A percentile compares a stretch with the other conserved stretches of the same genome.
Conservation (phyloP, 2,329 filamentous ascomycete genomes). For the Sarocladiaceae sp. region DNA sequence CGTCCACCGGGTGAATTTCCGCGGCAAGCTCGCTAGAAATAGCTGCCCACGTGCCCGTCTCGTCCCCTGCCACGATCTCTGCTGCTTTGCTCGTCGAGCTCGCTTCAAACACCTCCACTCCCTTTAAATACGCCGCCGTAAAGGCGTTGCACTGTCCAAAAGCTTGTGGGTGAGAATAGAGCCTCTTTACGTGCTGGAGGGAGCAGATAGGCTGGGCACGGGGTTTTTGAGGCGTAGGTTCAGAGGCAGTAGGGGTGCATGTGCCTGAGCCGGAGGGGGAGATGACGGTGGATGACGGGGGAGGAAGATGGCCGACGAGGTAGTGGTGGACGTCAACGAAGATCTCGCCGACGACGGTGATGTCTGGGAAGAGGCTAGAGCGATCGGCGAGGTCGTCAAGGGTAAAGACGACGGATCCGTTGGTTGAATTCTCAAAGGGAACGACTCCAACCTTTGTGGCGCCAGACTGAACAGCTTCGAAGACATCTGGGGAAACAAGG, state of each 20-base stretch:
- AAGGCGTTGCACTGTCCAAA: slow-evolving; percentile 86
- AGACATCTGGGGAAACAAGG: slow-evolving; percentile 55
- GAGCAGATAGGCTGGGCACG: slow-evolving; percentile 40
- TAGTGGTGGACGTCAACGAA: slow-evolving; percentile 88
- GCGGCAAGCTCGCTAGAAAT: slow-evolving; percentile 74
- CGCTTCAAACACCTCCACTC: slow-evolving; percentile 74
- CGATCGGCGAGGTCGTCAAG: slow-evolving; percentile 83
- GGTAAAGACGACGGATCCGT: slow-evolving; percentile 85
- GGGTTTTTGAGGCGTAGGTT: slow-evolving; percentile 38
- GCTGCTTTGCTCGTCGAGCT: slow-evolving; percentile 82
- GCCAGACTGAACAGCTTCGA: slow-evolving; percentile 66
- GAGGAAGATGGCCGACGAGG: slow-evolving; percentile 54
- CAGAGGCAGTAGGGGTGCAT: slow-evolving; percentile 42
- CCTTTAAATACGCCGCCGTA: slow-evolving; percentile 61
- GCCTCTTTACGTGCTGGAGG: slow-evolving; percentile 59
- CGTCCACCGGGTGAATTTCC: slow-evolving; percentile 56
- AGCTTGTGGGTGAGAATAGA: slow-evolving; percentile 93
- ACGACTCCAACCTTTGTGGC: slow-evolving; percentile 68
- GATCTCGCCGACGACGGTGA: slow-evolving; percentile 74
- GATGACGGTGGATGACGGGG: not conserved
- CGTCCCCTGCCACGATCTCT: slow-evolving; percentile 60
- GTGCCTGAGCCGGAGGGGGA: slow-evolving; percentile 32
- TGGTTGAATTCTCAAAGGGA: slow-evolving; percentile 93
- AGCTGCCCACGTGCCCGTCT: slow-evolving; percentile 60
- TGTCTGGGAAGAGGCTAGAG: slow-evolving; percentile 53